A percentile compares a stretch with the other conserved stretches of the same genome.
These are phyloP conservation scores for Mrakia frigida DNA, from an alignment of 768 basidiomycete genomes.

Conservation along the genomic window DNA sequence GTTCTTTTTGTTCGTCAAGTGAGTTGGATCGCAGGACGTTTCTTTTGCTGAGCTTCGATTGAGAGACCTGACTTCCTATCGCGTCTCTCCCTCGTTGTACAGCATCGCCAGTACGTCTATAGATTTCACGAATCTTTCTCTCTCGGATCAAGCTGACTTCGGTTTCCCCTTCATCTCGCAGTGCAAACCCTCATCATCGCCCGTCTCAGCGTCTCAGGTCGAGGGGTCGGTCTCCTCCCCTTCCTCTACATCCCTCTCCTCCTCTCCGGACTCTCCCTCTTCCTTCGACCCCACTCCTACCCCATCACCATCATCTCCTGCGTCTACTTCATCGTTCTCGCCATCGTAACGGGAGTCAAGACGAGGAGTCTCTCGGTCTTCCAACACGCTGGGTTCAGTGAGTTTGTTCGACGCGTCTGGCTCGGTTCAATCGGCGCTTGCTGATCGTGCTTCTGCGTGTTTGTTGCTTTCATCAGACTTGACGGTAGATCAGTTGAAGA, in stretches of 20 bases:
- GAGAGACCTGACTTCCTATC: neutral
- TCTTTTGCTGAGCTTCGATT: no score
- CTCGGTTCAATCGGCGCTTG: neutral
- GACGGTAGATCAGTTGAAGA: neutral
- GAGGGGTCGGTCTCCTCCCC: constrained; percentile 2
- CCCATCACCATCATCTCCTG: neutral
- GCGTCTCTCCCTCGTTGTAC: neutral
- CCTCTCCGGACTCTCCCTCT: constrained; percentile 2
- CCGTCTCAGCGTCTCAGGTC: neutral
- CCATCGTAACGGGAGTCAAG: constrained; percentile 1
- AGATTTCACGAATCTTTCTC: no score
- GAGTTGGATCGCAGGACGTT: neutral
- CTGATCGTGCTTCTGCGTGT: neutral
- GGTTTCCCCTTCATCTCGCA: neutral
- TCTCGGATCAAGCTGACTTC: neutral
- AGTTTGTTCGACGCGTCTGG: neutral
- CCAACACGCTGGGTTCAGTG: neutral
- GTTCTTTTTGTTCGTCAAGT: constrained; percentile 11
- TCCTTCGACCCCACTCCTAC: constrained; percentile 1
- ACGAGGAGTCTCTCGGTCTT: neutral
- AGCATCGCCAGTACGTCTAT: constrained; percentile 2
- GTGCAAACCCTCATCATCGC: neutral
- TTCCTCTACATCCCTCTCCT: constrained; percentile 10
- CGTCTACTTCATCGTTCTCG: constrained; percentile 1
- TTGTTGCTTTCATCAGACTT: neutral